Evolutionary conservation across 2,329 filamentous ascomycete species (phyloP), one percentile per base, ranked within the genome.

Genomic region (Neofusicoccum cordaticola): DNA sequence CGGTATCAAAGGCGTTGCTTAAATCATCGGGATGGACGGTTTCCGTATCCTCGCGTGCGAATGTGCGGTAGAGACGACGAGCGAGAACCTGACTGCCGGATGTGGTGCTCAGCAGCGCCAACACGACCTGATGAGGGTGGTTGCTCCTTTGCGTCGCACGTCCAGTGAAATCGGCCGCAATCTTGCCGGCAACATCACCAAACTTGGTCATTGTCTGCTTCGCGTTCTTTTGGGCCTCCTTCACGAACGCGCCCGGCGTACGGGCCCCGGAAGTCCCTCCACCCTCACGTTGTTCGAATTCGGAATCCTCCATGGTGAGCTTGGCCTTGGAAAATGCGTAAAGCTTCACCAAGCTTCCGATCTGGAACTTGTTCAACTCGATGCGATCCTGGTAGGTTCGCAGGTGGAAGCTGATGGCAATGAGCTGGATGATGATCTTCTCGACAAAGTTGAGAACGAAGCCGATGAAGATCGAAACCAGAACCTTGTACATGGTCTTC

Each of bases 381-480:
- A 97, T 97, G 15, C 94, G 85, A 70, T 94, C 92, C 27, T 91
- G 88, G 72, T 98, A 98, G 0, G 94, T 97, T 50, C 94, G 86
- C 65, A 91, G 83, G 75, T 98, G 94, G 78, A 98, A 98, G 67
- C 90, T 93, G 65, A 93, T 93, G 37, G 94, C 93, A 69, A 98
- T 96, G 79, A 96, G 89, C 73, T 97, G 93, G 63, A 97, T 96
- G 69, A 96, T 85, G 66, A 97, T 90, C 81, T 97, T 98, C 77
- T 97, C 93, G 61, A 90, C 83, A 66, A 95, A 90, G 77, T 98
- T 97, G 67, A 97, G 81, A 2, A 88, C 82, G 0, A 88, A 85
- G 67, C 91, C 86, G 13, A 96, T 89, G 70, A 98, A 93, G n/a
- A 96, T 74, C 2, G 91, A 85, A 17, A 96, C 87, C 66, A 97